These are phyloP conservation scores for Clarireedia monteithiana DNA, from an alignment of 2,329 filamentous ascomycete species.

Conservation along the genomic window DNA sequence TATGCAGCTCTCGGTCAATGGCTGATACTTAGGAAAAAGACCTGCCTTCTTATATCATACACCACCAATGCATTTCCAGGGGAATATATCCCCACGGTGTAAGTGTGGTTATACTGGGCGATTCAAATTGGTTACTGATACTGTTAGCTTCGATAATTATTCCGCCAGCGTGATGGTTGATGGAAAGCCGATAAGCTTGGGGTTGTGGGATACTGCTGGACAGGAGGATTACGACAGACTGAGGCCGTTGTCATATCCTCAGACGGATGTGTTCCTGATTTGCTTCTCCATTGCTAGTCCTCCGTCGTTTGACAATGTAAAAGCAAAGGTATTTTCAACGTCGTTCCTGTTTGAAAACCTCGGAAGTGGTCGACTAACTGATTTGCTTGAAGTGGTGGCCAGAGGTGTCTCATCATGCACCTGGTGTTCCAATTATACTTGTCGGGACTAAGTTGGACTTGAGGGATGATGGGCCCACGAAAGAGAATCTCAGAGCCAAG, in stretches of 20 bases:
- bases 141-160: constrained; percentile 88
- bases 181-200: constrained; percentile 93
- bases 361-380: constrained; percentile 7
- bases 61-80: constrained; percentile 99
- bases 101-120: constrained; percentile 31
- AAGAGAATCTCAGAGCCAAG: constrained; percentile 77
- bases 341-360: background rate
- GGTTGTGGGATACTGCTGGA: constrained; percentile 96
- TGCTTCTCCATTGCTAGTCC: constrained; percentile 98
- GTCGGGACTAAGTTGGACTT: constrained; percentile 96
- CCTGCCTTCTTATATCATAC: constrained; percentile 98
- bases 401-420: constrained; percentile 94
- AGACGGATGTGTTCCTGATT: constrained; percentile 97
- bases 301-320: constrained; percentile 97
- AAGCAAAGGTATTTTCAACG: constrained; percentile 71
- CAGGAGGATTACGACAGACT: constrained; percentile 98
- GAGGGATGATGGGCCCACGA: constrained; percentile 76
- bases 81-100: constrained; percentile 99
- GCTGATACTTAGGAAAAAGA: constrained; percentile 47
- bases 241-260: constrained; percentile 90
- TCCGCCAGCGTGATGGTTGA: constrained; percentile 99
- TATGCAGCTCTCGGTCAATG: background rate
- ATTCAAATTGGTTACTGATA: constrained; percentile 13
- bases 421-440: constrained; percentile 90
- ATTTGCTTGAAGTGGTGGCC: constrained; percentile 69